Percentiles rank a stretch among this genome's conserved stretches.
These are phyloP conservation scores for Candida jianshihensis DNA, from an alignment of 805 yeast genomes.

Conservation along the genomic window DNA sequence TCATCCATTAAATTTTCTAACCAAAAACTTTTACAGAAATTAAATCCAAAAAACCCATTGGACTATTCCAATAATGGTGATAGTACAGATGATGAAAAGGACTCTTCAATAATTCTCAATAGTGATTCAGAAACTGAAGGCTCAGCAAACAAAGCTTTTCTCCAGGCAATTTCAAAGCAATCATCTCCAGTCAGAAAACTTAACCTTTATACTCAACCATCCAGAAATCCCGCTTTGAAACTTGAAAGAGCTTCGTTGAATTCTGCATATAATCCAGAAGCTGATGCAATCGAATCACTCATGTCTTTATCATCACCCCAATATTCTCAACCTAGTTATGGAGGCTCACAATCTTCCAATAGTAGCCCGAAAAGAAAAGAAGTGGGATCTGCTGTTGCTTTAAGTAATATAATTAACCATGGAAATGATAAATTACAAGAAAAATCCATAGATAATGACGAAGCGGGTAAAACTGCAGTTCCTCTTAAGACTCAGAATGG, in stretches of 20 bases:
- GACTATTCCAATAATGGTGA: not conserved
- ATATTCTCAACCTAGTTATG: slow-evolving; percentile 4
- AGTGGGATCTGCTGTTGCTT: not conserved
- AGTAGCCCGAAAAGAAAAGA: not conserved
- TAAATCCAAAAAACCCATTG: not conserved
- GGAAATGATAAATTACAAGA: too few species aligned
- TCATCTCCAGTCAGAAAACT: slow-evolving; percentile 23
- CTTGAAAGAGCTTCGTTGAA: slow-evolving; percentile 15
- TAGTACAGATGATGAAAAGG: slow-evolving; percentile 6
- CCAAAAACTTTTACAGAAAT: not conserved
- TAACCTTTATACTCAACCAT: slow-evolving; percentile 2
- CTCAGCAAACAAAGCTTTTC: slow-evolving; percentile 34
- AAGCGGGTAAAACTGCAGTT: not conserved
- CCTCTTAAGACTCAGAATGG: not conserved
- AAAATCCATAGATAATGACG: not conserved
- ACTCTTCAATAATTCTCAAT: not conserved
- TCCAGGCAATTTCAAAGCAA: slow-evolving; percentile 29
- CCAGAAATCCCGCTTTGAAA: slow-evolving; percentile 25
- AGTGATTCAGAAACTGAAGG: slow-evolving; percentile 14
- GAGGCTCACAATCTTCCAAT: not conserved
- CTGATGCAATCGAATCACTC: slow-evolving; percentile 27
- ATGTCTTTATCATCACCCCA: slow-evolving; percentile 29
- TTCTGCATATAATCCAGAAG: slow-evolving; percentile 19
- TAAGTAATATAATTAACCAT: not conserved
- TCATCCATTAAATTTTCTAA: slow-evolving; percentile 7